Evolutionary conservation across 345 rosid species (phyloP).

Genomic region (Citrus reticulata): DNA sequence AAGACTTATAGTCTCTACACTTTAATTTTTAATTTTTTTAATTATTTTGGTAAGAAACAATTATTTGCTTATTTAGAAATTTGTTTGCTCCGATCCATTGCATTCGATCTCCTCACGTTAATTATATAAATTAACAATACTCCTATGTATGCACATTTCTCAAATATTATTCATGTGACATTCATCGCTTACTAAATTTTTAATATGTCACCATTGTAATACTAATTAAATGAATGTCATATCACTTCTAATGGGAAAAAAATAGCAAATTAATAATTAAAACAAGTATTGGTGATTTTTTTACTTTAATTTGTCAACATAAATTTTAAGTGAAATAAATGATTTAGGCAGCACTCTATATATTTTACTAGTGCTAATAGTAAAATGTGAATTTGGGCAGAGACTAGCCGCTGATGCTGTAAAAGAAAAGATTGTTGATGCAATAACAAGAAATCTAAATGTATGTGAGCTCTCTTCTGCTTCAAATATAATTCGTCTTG

Average conservation of each 20-base stretch:
- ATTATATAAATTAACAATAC: not conserved
- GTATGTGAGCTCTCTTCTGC: constrained; percentile 24
- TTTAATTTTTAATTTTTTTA: too few relatives aligned
- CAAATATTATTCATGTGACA: too few relatives aligned
- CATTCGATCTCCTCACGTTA: not conserved
- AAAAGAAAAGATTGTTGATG: constrained; percentile 37
- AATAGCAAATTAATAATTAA: too few relatives aligned
- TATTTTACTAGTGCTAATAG: not conserved
- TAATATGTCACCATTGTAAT: not conserved
- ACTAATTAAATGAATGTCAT: not conserved
- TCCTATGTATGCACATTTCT: not conserved
- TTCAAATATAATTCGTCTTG: constrained; percentile 36
- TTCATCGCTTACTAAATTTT: not conserved
- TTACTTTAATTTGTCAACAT: too few relatives aligned
- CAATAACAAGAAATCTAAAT: constrained; percentile 43
- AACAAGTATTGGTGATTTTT: too few relatives aligned
- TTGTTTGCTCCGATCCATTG: not conserved
- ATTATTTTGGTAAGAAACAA: not conserved
- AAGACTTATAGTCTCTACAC: not conserved
- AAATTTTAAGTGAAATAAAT: too few relatives aligned
- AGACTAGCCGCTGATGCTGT: constrained; percentile 28
- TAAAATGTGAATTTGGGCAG: constrained; percentile 25
- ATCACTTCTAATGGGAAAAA: too few relatives aligned
- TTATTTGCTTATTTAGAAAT: too few relatives aligned
- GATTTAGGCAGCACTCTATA: too few relatives aligned